phyloP scores from a whole-genome alignment of 495 filamentous ascomycete species.

The Jackrogersella multiformis region DNA sequence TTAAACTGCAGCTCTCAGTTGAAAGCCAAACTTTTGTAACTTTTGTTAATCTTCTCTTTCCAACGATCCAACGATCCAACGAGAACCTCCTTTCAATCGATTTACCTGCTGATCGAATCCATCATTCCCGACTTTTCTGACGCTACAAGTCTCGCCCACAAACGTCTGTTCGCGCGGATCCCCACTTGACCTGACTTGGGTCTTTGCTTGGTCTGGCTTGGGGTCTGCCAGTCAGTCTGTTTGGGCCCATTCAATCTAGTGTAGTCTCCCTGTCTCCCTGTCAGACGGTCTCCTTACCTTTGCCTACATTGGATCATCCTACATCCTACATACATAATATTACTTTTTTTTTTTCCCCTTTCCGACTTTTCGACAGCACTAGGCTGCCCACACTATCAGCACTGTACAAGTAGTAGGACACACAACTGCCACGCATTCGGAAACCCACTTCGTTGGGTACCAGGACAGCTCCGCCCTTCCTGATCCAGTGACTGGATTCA shows the following conservation, averaged over 20 bases:
- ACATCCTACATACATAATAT: slow-evolving; percentile 34
- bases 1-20: slow-evolving; percentile 32
- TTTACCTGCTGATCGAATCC: slow-evolving; percentile 34
- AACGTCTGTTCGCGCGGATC: slow-evolving; percentile 41
- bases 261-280: neutral
- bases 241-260: neutral
- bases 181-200: slow-evolving; percentile 31
- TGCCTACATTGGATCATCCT: slow-evolving; percentile 16
- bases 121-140: slow-evolving; percentile 40
- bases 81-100: slow-evolving; percentile 26
- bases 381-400: slow-evolving; percentile 34
- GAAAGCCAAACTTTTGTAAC: slow-evolving; percentile 32
- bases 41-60: neutral
- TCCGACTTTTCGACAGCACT: slow-evolving; percentile 22
- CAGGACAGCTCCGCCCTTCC: slow-evolving; percentile 43
- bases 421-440: slow-evolving; percentile 38
- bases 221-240: neutral
- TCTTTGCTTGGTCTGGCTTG: slow-evolving; percentile 2
- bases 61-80: neutral
- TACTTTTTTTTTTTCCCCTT: slow-evolving; percentile 32
- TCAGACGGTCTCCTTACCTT: slow-evolving; percentile 27
- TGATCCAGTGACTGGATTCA: slow-evolving; percentile 45
- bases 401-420: slow-evolving; percentile 36
- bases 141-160: slow-evolving; percentile 44
- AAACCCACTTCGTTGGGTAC: slow-evolving; percentile 45